Percentiles rank a stretch among this genome's conserved stretches.
phyloP scores from a whole-genome alignment of 2,329 filamentous ascomycete species.

The Nectriaceae sp. region DNA sequence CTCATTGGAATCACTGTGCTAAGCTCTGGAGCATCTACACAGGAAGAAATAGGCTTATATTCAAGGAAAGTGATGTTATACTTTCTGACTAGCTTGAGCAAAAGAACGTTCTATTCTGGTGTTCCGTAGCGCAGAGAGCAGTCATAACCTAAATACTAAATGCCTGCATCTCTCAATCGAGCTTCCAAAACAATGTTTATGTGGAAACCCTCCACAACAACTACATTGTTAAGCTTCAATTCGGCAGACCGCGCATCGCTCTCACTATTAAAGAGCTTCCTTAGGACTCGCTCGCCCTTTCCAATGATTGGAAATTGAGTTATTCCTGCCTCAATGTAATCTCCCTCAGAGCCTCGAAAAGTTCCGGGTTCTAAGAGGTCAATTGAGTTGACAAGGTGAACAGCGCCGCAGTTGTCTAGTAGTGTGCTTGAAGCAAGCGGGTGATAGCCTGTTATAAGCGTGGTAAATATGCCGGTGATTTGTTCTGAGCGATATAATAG shows the following conservation, averaged over 20 bases:
- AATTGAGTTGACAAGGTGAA: neutral
- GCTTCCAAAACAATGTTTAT: neutral
- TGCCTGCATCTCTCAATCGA: neutral
- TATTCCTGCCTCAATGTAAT: no score
- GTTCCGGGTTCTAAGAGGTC: neutral
- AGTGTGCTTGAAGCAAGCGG: neutral
- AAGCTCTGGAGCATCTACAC: neutral
- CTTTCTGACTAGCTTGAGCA: neutral
- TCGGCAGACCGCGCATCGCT: neutral
- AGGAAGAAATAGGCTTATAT: neutral
- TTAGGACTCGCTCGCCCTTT: no score
- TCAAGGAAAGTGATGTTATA: neutral
- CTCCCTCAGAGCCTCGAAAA: neutral
- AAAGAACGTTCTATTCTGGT: neutral
- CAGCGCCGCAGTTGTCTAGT: neutral
- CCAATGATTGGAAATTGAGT: neutral
- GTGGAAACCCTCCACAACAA: neutral
- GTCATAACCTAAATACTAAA: no score
- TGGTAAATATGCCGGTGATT: neutral
- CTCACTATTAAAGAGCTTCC: neutral
- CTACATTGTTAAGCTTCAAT: neutral
- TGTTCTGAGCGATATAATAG: neutral
- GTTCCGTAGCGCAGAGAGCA: neutral
- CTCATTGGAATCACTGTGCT: neutral
- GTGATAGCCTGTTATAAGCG: no score